Percentiles rank a stretch among this genome's conserved stretches.
Conservation (phyloP, 345 rosid species). For the Abelmoschus esculentus region DNA sequence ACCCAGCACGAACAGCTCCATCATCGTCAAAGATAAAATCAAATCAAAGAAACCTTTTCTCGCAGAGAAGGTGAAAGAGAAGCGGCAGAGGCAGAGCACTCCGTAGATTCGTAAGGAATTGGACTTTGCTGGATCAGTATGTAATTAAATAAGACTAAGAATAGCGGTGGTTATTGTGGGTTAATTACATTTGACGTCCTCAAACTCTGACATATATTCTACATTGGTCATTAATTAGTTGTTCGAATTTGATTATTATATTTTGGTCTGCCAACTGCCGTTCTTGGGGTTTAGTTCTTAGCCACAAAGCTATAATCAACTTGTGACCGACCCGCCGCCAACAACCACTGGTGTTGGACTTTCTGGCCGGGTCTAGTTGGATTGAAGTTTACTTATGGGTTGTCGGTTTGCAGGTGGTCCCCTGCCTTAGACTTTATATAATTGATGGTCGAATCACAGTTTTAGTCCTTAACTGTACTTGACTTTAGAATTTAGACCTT, state of each 20-base stretch:
- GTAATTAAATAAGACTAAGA: not conserved
- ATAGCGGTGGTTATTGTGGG: not conserved
- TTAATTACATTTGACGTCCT: not conserved
- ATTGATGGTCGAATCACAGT: not conserved
- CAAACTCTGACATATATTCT: not conserved
- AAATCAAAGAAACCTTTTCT: not conserved
- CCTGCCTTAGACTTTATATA: not conserved
- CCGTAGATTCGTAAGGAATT: not conserved
- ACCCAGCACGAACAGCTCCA: slow-evolving; percentile 46
- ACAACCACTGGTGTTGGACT: not conserved
- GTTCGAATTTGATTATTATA: no score
- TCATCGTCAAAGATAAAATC: slow-evolving; percentile 18
- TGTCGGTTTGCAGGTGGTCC: not conserved
- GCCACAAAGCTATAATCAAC: not conserved
- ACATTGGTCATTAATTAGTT: not conserved
- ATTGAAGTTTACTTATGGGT: not conserved
- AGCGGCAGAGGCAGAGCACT: not conserved
- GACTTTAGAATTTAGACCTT: not conserved
- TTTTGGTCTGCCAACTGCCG: not conserved
- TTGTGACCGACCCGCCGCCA: slow-evolving; percentile 10
- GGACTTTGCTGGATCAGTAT: not conserved
- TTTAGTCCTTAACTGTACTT: not conserved
- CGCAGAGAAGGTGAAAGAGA: not conserved
- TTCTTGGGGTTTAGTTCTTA: not conserved
- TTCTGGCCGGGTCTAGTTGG: not conserved